Evolutionary conservation across 257 asterid genomes (phyloP).

Genomic region (Schizonepeta tenuifolia): DNA sequence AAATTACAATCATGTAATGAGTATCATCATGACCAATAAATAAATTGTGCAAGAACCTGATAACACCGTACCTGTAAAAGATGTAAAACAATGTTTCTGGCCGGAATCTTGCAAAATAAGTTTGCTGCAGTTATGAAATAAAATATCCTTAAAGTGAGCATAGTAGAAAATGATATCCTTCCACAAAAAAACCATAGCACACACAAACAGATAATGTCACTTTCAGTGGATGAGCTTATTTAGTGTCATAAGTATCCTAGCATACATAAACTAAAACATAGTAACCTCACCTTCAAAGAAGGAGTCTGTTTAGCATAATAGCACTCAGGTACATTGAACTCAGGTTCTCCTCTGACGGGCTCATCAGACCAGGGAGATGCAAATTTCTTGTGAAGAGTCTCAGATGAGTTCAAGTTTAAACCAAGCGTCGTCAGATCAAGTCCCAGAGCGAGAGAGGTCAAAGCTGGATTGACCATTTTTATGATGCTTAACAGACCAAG

Average conservation of each 20-base stretch:
- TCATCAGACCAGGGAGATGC: constrained; percentile 95
- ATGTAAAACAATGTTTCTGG: constrained; percentile 72
- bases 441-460: constrained; percentile 80
- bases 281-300: constrained; percentile 58
- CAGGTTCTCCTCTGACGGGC: constrained; percentile 86
- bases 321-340: constrained; percentile 70
- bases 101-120: constrained; percentile 61
- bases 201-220: constrained; percentile 39
- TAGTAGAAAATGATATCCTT: constrained; percentile 15
- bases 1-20: constrained; percentile 36
- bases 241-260: constrained; percentile 58
- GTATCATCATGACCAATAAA: constrained; percentile 22
- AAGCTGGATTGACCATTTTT: constrained; percentile 62
- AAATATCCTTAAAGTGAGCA: constrained; percentile 6
- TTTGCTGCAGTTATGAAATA: constrained; percentile 55
- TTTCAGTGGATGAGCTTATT: constrained; percentile 54
- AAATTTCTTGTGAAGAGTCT: constrained; percentile 77
- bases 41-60: background rate
- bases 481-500: constrained; percentile 72
- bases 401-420: constrained; percentile 74
- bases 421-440: constrained; percentile 84
- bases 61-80: constrained; percentile 66
- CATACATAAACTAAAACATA: constrained; percentile 14
- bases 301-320: constrained; percentile 69
- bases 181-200: constrained; percentile 15